Evolutionary conservation across 73 alveolate genomes (phyloP).

Genomic region (Paramecium tetraurelia): DNA sequence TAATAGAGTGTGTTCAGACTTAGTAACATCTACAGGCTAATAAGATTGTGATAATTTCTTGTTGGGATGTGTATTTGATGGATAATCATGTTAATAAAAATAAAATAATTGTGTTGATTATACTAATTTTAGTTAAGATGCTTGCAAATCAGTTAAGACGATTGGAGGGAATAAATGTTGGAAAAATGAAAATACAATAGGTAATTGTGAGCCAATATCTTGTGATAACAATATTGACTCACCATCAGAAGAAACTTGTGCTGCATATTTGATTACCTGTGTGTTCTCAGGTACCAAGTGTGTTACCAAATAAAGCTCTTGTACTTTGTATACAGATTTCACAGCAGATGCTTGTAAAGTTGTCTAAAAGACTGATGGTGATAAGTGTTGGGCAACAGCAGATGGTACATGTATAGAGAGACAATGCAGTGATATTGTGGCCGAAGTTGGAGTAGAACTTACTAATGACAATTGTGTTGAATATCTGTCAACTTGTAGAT

Average conservation of each 20-base stretch:
- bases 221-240: background rate
- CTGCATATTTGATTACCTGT: background rate
- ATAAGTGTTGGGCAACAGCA: background rate
- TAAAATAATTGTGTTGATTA: background rate
- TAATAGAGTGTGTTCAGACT: background rate
- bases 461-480: background rate
- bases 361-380: background rate
- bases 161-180: background rate
- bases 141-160: background rate
- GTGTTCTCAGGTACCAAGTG: constrained; percentile 9
- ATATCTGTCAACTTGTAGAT: background rate
- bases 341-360: background rate
- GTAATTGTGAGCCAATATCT: background rate
- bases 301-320: background rate
- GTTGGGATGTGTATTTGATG: constrained; percentile 21
- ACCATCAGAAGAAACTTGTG: background rate
- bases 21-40: background rate
- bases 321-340: background rate
- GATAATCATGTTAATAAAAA: background rate
- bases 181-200: background rate
- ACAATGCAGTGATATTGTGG: background rate
- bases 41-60: constrained; percentile 1
- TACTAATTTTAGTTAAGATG: background rate
- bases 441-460: background rate
- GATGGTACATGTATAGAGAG: constrained; percentile 11